Evolutionary conservation across 148 eudicot species (phyloP).

Genomic region (Spergularia marina): DNA sequence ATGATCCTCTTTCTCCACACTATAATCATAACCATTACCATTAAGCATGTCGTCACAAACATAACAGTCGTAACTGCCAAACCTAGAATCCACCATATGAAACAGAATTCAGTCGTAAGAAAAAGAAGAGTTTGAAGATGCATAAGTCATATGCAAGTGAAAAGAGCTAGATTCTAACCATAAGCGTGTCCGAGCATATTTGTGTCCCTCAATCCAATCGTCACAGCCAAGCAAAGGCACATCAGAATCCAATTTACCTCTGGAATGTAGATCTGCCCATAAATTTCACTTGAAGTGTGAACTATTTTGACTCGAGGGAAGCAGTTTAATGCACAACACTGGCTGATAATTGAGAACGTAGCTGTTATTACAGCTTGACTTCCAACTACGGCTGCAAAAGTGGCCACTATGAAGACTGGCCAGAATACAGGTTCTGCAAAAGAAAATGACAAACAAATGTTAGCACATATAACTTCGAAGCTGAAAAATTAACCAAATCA

Average conservation of each 20-base stretch:
- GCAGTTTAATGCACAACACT: slow-evolving; percentile 57
- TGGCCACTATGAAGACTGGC: slow-evolving; percentile 65
- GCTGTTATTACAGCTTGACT: slow-evolving; percentile 71
- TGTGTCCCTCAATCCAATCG: slow-evolving; percentile 58
- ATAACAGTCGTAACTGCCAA: slow-evolving; percentile 56
- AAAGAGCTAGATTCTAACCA: slow-evolving; percentile 31
- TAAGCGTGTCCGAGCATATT: slow-evolving; percentile 68
- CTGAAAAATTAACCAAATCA: background rate
- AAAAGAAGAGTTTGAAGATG: background rate
- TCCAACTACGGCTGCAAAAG: slow-evolving; percentile 63
- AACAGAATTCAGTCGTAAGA: background rate
- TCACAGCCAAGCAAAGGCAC: slow-evolving; percentile 66
- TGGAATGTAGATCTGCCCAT: slow-evolving; percentile 67
- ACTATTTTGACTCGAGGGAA: slow-evolving; percentile 63
- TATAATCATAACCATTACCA: slow-evolving; percentile 57
- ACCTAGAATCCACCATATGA: slow-evolving; percentile 30
- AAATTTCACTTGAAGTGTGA: slow-evolving; percentile 62
- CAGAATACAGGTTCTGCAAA: slow-evolving; percentile 54
- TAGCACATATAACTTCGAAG: background rate
- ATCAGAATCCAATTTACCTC: slow-evolving; percentile 66
- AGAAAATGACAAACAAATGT: background rate
- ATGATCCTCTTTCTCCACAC: slow-evolving; percentile 50
- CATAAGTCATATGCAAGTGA: background rate
- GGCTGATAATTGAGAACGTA: slow-evolving; percentile 68
- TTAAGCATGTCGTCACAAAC: slow-evolving; percentile 68